These are phyloP conservation scores for Tillandsia fasciculata DNA, from an alignment of 176 grass and related monocot genomes.

Conservation along the genomic window DNA sequence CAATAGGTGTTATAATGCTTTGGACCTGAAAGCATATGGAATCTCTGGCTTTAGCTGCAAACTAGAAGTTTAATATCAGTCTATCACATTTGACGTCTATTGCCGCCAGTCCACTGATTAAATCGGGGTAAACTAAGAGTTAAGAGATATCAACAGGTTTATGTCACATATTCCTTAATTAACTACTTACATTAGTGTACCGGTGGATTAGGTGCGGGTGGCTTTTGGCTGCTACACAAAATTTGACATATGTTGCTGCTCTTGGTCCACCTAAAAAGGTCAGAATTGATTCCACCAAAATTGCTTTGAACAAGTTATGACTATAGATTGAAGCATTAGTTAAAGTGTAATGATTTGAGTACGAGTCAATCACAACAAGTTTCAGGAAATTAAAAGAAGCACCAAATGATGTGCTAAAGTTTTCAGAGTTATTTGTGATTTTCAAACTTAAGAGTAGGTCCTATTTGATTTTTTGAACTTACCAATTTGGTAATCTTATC, in stretches of 20 bases:
- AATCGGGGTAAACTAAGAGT: neutral
- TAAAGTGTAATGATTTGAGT: neutral
- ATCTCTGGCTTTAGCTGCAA: constrained; percentile 15
- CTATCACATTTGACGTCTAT: neutral
- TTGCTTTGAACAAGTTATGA: neutral
- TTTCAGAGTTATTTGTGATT: too few relatives aligned
- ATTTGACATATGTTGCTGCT: neutral
- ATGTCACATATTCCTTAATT: too few relatives aligned
- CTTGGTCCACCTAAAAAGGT: neutral
- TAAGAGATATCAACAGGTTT: too few relatives aligned
- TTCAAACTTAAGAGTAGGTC: neutral
- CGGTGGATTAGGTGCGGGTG: too few relatives aligned
- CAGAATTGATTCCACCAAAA: neutral
- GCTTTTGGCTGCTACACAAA: neutral
- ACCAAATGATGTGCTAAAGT: too few relatives aligned
- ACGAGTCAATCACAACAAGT: too few relatives aligned
- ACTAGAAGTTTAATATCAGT: neutral
- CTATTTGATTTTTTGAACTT: neutral
- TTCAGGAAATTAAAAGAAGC: too few relatives aligned
- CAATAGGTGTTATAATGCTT: constrained; percentile 7
- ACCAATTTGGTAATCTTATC: neutral
- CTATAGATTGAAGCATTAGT: neutral
- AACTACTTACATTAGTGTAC: too few relatives aligned
- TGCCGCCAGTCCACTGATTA: neutral
- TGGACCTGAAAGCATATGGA: constrained; percentile 3